Evolutionary conservation across 176 grass and related monocot genomes (phyloP).

Genomic region (bread wheat (Triticum aestivum)): IWGSC_CS_RefSeq_v2.1 NC_057803.1:642397946-642398445

Average conservation of each 20-base stretch:
- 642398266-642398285: too few species aligned
- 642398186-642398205: background rate
- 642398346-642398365: slow-evolving; percentile 23
- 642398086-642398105: background rate
- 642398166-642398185: slow-evolving; percentile 21
- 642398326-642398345: background rate
- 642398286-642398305: background rate
- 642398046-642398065: too few species aligned
- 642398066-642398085: too few species aligned
- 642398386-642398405: background rate
- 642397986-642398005: too few species aligned
- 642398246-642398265: too few species aligned
- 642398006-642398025: too few species aligned
- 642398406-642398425: too few species aligned
- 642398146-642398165: background rate
- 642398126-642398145: background rate
- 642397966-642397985: too few species aligned
- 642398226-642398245: background rate
- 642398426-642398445: too few species aligned
- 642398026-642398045: too few species aligned
- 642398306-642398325: background rate
- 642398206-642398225: background rate
- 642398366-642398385: slow-evolving; percentile 11
- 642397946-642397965: too few species aligned
- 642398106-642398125: background rate